Conservation (phyloP, 1,284 basidiomycete species). For the Cryptococcus sp. region DNA sequence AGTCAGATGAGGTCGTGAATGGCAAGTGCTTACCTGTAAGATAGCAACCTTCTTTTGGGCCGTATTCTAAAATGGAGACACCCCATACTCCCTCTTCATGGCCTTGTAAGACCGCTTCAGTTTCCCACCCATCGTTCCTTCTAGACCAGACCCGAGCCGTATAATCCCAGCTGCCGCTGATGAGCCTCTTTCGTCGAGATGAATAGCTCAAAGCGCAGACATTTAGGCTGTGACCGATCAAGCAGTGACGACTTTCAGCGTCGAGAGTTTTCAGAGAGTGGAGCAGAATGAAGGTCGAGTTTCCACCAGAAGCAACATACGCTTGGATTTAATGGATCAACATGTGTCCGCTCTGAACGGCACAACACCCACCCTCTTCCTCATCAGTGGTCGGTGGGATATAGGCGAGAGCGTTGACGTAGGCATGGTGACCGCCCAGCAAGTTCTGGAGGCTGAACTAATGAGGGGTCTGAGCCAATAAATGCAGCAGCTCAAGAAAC, state of each 20-base stretch:
- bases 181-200: conserved; percentile 19
- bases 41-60: conserved; percentile 21
- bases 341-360: no score
- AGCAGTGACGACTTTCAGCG: conserved; percentile 22
- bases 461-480: neutral
- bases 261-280: conserved; percentile 26
- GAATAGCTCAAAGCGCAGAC: conserved; percentile 36
- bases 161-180: conserved; percentile 43
- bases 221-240: conserved; percentile 39
- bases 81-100: conserved; percentile 44
- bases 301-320: conserved; percentile 38
- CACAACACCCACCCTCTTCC: neutral
- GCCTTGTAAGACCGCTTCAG: conserved; percentile 27
- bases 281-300: conserved; percentile 38
- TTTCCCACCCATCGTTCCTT: conserved; percentile 22
- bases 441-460: conserved; percentile 25
- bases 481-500: neutral
- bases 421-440: conserved; percentile 38
- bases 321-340: conserved; percentile 1
- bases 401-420: conserved; percentile 41
- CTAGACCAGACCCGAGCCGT: conserved; percentile 38
- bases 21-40: conserved; percentile 29
- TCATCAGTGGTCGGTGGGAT: conserved; percentile 4
- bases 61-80: conserved; percentile 27
- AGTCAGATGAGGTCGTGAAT: neutral